phyloP scores from a whole-genome alignment of 2,329 filamentous ascomycete genomes.

The Fusarium heterosporum region DNA sequence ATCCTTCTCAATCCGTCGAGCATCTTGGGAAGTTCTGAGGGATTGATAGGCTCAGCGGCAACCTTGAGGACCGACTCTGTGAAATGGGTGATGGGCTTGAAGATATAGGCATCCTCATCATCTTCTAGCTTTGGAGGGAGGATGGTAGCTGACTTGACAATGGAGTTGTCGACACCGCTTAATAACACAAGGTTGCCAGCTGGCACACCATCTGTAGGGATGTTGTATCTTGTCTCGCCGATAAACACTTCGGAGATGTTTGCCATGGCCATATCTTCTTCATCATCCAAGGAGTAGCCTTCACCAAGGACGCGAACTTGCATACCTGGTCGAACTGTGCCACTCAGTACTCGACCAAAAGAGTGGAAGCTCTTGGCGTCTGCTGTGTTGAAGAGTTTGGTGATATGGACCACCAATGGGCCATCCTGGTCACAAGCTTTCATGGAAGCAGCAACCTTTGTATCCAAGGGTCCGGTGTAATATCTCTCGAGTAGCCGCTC shows the following conservation, averaged over 20 bases:
- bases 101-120: constrained; percentile 94
- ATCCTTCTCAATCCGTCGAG: constrained; percentile 95
- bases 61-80: constrained; percentile 98
- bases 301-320: constrained; percentile 93
- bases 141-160: constrained; percentile 95
- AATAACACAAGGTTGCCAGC: constrained; percentile 95
- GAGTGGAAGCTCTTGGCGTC: constrained; percentile 94
- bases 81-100: constrained; percentile 92
- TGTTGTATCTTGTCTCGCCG: constrained; percentile 91
- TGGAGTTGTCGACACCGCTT: constrained; percentile 94
- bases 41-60: constrained; percentile 97
- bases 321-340: constrained; percentile 83
- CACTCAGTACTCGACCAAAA: constrained; percentile 92
- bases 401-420: constrained; percentile 89
- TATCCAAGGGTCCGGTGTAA: constrained; percentile 91
- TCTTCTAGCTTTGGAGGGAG: constrained; percentile 83
- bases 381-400: constrained; percentile 89
- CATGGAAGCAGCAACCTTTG: constrained; percentile 84
- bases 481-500: constrained; percentile 82
- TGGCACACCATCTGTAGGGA: constrained; percentile 90
- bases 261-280: constrained; percentile 94
- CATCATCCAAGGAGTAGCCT: constrained; percentile 94
- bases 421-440: constrained; percentile 86
- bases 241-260: constrained; percentile 90
- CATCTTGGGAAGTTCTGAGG: constrained; percentile 98